phyloP scores from a whole-genome alignment of 2,329 filamentous ascomycete species.

The Alternaria atra region DNA sequence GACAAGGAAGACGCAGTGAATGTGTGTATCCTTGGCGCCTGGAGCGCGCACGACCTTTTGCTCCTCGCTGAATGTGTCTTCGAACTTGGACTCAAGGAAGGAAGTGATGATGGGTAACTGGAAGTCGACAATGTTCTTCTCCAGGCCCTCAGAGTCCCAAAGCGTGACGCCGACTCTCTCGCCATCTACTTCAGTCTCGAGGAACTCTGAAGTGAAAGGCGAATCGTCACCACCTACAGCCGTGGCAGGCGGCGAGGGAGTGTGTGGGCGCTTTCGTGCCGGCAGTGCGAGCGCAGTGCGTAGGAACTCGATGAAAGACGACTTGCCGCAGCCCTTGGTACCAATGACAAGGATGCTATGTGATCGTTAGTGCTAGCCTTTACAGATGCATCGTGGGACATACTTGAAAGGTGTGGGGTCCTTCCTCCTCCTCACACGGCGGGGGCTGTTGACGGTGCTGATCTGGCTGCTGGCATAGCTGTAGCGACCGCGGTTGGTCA shows the following conservation, averaged over 20 bases:
- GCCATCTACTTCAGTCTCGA: constrained; percentile 93
- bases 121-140: constrained; percentile 93
- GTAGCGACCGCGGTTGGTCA: constrained; percentile 94
- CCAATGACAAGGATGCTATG: constrained; percentile 88
- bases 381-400: constrained; percentile 54
- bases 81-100: constrained; percentile 97
- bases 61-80: constrained; percentile 96
- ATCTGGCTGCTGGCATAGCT: constrained; percentile 94
- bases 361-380: constrained; percentile 21
- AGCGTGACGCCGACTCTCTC: constrained; percentile 92
- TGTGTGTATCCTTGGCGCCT: constrained; percentile 93
- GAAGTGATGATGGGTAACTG: constrained; percentile 90
- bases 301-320: constrained; percentile 95
- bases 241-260: constrained; percentile 55
- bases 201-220: constrained; percentile 82
- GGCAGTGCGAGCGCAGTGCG: constrained; percentile 85
- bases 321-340: constrained; percentile 88
- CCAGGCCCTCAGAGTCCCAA: constrained; percentile 95
- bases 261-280: constrained; percentile 73
- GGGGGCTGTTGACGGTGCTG: constrained; percentile 91
- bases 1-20: constrained; percentile 92
- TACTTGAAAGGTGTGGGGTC: constrained; percentile 99
- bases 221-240: constrained; percentile 55
- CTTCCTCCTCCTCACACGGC: constrained; percentile 90
- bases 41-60: constrained; percentile 96